A percentile compares a stretch with the other conserved stretches of the same genome.
Conservation (phyloP, 2,329 filamentous ascomycete species). For the Fusarium abutilonis region DNA sequence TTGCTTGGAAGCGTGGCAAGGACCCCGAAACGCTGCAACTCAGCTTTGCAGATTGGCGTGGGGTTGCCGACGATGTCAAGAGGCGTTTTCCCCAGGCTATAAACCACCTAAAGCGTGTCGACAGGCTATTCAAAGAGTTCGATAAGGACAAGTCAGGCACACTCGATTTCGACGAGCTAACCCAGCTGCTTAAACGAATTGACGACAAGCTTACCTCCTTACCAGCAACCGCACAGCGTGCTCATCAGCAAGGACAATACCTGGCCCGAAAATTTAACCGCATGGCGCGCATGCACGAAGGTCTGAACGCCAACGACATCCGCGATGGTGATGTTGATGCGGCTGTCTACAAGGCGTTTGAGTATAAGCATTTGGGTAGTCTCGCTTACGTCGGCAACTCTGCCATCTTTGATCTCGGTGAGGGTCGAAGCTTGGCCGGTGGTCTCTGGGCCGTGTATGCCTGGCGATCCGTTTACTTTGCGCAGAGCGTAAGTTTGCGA, state of each 20-base stretch:
- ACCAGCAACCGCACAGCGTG: conserved; percentile 93
- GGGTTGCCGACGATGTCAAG: conserved; percentile 83
- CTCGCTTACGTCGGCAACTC: conserved; percentile 97
- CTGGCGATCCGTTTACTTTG: conserved; percentile 97
- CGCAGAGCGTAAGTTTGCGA: conserved; percentile 92
- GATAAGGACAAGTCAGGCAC: conserved; percentile 94
- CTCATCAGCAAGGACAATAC: conserved; percentile 94
- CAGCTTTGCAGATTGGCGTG: conserved; percentile 87
- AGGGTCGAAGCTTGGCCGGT: conserved; percentile 80
- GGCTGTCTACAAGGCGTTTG: conserved; percentile 91
- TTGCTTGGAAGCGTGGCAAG: conserved; percentile 91
- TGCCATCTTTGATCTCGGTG: conserved; percentile 88
- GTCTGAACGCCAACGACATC: conserved; percentile 81
- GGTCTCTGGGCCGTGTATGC: conserved; percentile 94
- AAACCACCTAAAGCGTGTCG: conserved; percentile 85
- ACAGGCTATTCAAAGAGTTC: conserved; percentile 90
- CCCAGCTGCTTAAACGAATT: conserved; percentile 88
- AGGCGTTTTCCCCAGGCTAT: conserved; percentile 91
- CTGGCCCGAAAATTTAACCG: conserved; percentile 95
- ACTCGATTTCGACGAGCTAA: conserved; percentile 91
- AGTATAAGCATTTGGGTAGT: conserved; percentile 91
- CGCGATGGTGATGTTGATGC: conserved; percentile 91
- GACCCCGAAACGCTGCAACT: conserved; percentile 90
- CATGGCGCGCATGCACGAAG: conserved; percentile 79
- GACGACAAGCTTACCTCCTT: conserved; percentile 94